Conservation (phyloP, 2,329 filamentous ascomycete species). For the Immersiporthe knoxdaviesiana region DNA sequence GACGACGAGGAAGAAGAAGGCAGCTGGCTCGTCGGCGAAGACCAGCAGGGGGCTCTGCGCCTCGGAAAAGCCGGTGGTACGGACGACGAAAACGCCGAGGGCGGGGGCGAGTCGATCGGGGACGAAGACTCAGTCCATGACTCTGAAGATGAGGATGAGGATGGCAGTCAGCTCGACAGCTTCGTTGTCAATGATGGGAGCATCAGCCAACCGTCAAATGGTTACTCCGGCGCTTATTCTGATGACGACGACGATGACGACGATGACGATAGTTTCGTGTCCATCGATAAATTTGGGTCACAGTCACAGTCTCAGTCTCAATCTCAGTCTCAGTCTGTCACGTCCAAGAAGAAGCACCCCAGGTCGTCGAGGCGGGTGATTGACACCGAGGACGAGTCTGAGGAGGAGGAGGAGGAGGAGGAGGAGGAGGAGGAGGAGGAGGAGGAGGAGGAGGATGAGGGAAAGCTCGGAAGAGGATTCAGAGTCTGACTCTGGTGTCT, state of each 20-base stretch:
- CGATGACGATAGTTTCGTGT: conserved; percentile 45
- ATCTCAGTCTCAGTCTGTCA: conserved; percentile 38
- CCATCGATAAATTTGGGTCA: conserved; percentile 42
- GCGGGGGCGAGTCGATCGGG: conserved; percentile 77
- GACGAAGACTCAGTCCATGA: conserved; percentile 68
- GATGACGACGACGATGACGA: conserved; percentile 39
- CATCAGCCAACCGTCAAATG: conserved; percentile 32
- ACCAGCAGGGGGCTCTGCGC: conserved; percentile 61
- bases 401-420: conserved; percentile 22
- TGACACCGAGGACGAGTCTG: conserved; percentile 41
- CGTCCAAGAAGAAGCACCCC: conserved; percentile 39
- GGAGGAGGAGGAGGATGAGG: no score
- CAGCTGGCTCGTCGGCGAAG: conserved; percentile 78
- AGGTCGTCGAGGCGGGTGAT: conserved; percentile 33
- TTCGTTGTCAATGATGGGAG: conserved; percentile 59
- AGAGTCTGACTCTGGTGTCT: conserved; percentile 37
- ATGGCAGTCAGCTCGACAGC: conserved; percentile 57
- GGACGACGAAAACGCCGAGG: conserved; percentile 88
- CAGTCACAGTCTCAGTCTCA: conserved; percentile 40
- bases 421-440: conserved; percentile 31
- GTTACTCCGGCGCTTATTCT: conserved; percentile 34
- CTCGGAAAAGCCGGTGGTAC: conserved; percentile 79
- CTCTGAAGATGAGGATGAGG: conserved; percentile 51
- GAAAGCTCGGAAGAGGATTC: conserved; percentile 23
- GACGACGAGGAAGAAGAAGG: conserved; percentile 70